phyloP scores from a whole-genome alignment of 2,329 filamentous ascomycete species.

The Colletotrichum tropicale region DNA sequence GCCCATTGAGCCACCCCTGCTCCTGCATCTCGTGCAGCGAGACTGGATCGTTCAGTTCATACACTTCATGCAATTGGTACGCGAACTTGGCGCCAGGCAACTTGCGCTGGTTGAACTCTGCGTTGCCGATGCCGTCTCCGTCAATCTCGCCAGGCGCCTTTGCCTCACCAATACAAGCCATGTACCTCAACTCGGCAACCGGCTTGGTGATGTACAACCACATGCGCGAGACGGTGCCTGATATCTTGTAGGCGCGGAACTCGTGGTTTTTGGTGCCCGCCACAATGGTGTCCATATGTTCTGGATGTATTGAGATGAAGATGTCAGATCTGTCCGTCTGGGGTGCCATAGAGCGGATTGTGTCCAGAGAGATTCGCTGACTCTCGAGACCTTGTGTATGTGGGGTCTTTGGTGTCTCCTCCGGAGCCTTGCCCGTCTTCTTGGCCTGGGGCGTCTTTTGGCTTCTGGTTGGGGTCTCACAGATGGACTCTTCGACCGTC shows the following conservation, averaged over 20 bases:
- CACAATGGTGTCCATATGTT: slow-evolving; percentile 53
- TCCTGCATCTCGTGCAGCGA: slow-evolving; percentile 54
- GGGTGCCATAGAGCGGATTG: slow-evolving; percentile 51
- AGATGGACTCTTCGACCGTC: not conserved
- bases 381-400: slow-evolving; percentile 44
- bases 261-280: slow-evolving; percentile 58
- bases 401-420: slow-evolving; percentile 27
- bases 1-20: slow-evolving; percentile 57
- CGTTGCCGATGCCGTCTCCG: slow-evolving; percentile 52
- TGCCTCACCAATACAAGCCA: slow-evolving; percentile 57
- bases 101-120: slow-evolving; percentile 51
- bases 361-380: slow-evolving; percentile 56
- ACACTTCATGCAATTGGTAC: slow-evolving; percentile 61
- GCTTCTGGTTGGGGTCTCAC: slow-evolving; percentile 5
- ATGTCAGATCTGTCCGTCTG: slow-evolving; percentile 58
- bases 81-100: slow-evolving; percentile 45
- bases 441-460: not conserved
- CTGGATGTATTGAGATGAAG: slow-evolving; percentile 53
- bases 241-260: slow-evolving; percentile 60
- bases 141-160: slow-evolving; percentile 54
- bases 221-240: slow-evolving; percentile 58
- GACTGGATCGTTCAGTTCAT: slow-evolving; percentile 66
- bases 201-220: slow-evolving; percentile 64
- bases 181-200: slow-evolving; percentile 57
- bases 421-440: not conserved